These are phyloP conservation scores for Pelargonium citronellum DNA, from an alignment of 441 rosid genomes.

Conservation along the genomic window DNA sequence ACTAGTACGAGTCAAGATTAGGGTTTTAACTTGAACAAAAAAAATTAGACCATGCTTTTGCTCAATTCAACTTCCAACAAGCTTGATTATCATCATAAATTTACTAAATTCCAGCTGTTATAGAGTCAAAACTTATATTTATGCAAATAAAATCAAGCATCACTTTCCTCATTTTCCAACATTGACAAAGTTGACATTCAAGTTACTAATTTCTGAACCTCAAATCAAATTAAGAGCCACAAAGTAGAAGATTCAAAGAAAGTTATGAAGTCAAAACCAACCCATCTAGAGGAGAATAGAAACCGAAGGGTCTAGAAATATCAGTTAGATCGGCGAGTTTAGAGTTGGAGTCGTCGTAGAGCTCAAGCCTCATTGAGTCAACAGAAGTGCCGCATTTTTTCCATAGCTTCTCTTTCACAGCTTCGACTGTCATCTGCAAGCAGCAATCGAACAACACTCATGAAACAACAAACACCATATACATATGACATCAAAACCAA, in stretches of 20 bases:
- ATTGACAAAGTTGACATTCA: not conserved
- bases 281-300: constrained; percentile 81
- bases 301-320: constrained; percentile 58
- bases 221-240: not conserved
- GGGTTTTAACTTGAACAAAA: not conserved
- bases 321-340: constrained; percentile 55
- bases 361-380: constrained; percentile 63
- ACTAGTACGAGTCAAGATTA: not conserved
- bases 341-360: constrained; percentile 62
- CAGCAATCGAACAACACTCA: not conserved
- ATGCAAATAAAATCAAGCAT: not conserved
- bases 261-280: constrained; percentile 22
- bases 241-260: not conserved
- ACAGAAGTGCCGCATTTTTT: constrained; percentile 82
- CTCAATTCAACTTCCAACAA: constrained; percentile 1
- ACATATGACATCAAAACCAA: too few species aligned
- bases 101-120: too few species aligned
- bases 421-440: constrained; percentile 55
- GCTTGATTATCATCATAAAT: not conserved
- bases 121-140: not conserved
- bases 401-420: constrained; percentile 91
- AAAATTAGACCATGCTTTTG: not conserved
- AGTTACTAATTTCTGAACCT: not conserved
- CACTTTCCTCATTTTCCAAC: not conserved
- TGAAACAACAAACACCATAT: not conserved